Evolutionary conservation across 768 basidiomycete genomes (phyloP), one percentile per base, ranked within the genome.

Genomic region (Clavaria fumosa): DNA sequence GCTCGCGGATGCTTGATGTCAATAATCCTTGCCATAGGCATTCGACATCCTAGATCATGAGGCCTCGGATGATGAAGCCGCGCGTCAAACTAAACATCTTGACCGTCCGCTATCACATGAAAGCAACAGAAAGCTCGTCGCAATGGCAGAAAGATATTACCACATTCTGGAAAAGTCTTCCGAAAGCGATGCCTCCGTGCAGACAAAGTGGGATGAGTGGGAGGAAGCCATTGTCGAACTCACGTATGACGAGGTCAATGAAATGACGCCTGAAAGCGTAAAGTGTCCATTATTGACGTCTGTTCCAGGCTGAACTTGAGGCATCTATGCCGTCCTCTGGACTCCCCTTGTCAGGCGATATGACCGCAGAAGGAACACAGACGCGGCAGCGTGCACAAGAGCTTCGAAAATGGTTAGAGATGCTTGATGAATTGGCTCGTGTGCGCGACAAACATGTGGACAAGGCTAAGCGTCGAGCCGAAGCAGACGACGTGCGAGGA

Each of bases 41-140:
- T 69, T 89, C 62, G 88, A 89, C 47, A 73, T 91, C 15, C 59
- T 99, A n/a, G 89, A 93, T 47, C 74, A 71, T 31, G 91, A 95
- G 56, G 82, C 81, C 11, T 80, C 79, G 10, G 82, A 86, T 50
- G 84, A 89, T 46, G 84, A 86, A 52, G 64, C 69, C 7, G 61
- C 72, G 21, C 72, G 78, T 11, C 66, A 67, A 44, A 67, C 69
- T 17, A 56, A 54, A 1, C 45, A 57, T 31, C 47, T 70, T 40
- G 55, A 61, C 39, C 66, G 88, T 23, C 59, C 60, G 1, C 73
- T 79, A 1, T 95, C 91, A 0, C 69, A 81, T 47, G 72, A 82
- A 47, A 85, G 82, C 17, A 95, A 93, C 43, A 53, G 57, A 14
- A 74, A 81, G 20, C 64, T 93, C 4, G 67, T 77, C 12, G 64